Base-by-base conservation (phyloP, 2,329 filamentous ascomycete species). In the Pezizomycotina sp. region DNA sequence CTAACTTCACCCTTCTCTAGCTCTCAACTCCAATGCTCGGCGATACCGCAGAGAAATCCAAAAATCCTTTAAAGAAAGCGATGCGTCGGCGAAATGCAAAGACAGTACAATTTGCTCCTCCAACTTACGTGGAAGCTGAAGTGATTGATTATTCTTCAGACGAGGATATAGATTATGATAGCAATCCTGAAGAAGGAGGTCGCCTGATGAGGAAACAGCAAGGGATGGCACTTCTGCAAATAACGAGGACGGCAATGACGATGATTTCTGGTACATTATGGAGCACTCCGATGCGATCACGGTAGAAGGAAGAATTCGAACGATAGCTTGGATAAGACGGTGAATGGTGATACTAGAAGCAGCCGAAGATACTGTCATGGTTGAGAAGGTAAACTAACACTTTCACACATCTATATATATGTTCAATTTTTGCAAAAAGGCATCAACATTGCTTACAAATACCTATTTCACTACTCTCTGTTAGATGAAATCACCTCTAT, bases 61-160 rank as follows among this genome's bases (percentile, higher is more conserved):
- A 81, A 52, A 83, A 79, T 49, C 73, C 79, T 1, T 65, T 92
- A 42, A 89, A 81, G 56, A 78, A 81, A 49, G 77, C 79, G 1
- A 86, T 92, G 60, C 72, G 78, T 43, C 65, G 78, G 49, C 72
- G 77, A 47, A 84, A 84, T 52, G 68, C 75, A 18, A 93, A 92
- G 59, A 89, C 72, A 0, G 84, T 93, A 18, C 72, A 81, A 25
- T 93, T 93, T 51, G 69, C 80, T 4, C 69, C 78, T 1, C 81
- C 82, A 1, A 89, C 80, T 4, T 92, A 84, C 51, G 77, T 86
- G 26, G 81, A 92, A 57, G 81, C 86, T 43, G 82, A 79, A 0
- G 81, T 91, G 47, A 69, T 79, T 49, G 82, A 91, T 36, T 92
- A 83, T 54, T 91, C 80, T 1, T 74, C 71, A 1, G 77, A 79